Base-by-base conservation (phyloP, 768 basidiomycete genomes). In the Lentinula guzmanii region DNA sequence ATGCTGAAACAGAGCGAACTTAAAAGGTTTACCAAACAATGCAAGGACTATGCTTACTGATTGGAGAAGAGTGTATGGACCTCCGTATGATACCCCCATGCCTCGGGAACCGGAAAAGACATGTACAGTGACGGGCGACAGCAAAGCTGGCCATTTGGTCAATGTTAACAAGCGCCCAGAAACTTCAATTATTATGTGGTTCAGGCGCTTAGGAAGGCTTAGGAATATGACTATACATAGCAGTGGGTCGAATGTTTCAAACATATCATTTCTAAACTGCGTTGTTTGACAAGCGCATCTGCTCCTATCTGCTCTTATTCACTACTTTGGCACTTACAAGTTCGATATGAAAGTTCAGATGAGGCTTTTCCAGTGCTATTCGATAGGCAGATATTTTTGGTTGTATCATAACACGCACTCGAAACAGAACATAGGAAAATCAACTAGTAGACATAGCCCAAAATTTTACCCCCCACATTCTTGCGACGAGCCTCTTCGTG, bases 401-500 rank as follows among this genome's bases (percentile, higher is more conserved):
- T 28, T 28, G 3, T 3, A 28, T 28, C 28, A 28, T 28, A 28
- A 28, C 28, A 28, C 28, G 28, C 28, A 28, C 28, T 28, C 28
- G 28, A 28, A 28, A 28, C 28, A 28, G 28, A 28, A 28, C 28
- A 4, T 0, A 28, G 28, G 3, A 28, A 3, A 28, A 28, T 28
- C 21, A 56, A 34, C 79, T 91, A 95, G 78, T 95, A 95, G 64
- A 93, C 90, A 74, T 93, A 96, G 64, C 93, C 93, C 56, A 95
- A 79, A 64, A 97, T 83, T 80, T 97, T 97, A 63, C 95, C 95
- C 77, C 94, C 95, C 62, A 97, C 87, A 78, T 96, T 95, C 82
- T 98, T 98, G 71, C 95, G 89, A 79, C 96, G 88, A 51, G 96
- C 96, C 82, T 98, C 96, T 75, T 97, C 95, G 75, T 99, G 97